phyloP scores from a whole-genome alignment of 2,329 filamentous ascomycete genomes.

The Aspergillus tanneri region DNA sequence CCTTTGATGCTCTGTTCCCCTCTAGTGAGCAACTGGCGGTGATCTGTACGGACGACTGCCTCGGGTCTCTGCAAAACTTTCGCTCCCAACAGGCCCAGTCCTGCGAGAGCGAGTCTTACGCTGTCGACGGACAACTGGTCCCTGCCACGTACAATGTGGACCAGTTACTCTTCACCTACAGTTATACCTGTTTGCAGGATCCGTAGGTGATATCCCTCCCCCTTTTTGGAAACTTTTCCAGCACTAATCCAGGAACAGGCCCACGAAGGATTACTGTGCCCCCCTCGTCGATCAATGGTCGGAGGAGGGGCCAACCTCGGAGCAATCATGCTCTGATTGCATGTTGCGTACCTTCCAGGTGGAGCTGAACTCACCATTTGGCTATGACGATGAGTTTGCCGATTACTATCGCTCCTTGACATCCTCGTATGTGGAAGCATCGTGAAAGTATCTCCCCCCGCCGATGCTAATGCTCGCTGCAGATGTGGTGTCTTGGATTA shows the following conservation, averaged over 20 bases:
- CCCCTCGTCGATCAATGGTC: conserved; percentile 3
- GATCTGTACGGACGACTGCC: too few relatives aligned
- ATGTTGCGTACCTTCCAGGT: conserved; percentile 11
- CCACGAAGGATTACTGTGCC: conserved; percentile 2
- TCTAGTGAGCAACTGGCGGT: not conserved
- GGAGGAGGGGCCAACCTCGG: conserved; percentile 2
- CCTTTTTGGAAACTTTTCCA: too few relatives aligned
- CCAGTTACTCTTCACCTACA: conserved; percentile 1
- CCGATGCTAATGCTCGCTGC: not conserved
- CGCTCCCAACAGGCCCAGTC: not conserved
- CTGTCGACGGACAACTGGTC: not conserved
- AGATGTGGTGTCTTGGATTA: conserved; percentile 13
- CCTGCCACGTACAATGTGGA: conserved; percentile 1
- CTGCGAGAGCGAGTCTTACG: not conserved
- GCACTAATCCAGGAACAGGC: too few relatives aligned
- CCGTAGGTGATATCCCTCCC: not conserved
- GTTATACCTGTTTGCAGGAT: conserved; percentile 1
- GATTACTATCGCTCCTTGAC: conserved; percentile 3
- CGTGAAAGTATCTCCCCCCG: not conserved
- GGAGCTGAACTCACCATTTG: conserved; percentile 18
- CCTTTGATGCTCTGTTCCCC: not conserved
- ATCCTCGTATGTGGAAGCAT: conserved; percentile 1
- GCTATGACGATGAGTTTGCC: conserved; percentile 13
- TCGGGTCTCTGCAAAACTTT: not conserved
- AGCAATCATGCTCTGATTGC: conserved; percentile 15